Conservation (phyloP, 148 eudicot genomes). For the Rhododendron molle region DNA sequence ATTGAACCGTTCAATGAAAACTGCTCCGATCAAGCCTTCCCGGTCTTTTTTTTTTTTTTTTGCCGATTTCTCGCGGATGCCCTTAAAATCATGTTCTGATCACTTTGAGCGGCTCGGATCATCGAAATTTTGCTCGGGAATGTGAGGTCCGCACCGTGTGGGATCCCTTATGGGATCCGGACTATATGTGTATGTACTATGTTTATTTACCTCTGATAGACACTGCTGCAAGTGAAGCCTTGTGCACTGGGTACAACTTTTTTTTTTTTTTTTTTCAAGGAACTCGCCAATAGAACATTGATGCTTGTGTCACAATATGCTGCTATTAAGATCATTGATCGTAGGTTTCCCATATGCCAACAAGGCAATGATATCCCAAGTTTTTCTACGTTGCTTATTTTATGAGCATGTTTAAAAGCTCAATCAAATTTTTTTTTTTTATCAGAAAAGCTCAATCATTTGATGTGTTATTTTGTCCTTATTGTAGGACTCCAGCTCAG, state of each 20-base stretch:
- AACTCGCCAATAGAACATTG: not conserved
- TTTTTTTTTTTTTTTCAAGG: not conserved
- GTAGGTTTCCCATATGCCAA: not conserved
- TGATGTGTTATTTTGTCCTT: not conserved
- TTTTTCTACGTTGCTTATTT: not conserved
- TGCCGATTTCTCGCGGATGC: too few relatives aligned
- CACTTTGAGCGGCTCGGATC: too few relatives aligned
- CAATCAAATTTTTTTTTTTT: not conserved
- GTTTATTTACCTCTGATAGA: not conserved
- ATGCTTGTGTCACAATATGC: not conserved
- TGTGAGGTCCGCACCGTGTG: too few relatives aligned
- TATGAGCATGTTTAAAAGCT: not conserved
- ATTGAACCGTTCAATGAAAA: too few relatives aligned
- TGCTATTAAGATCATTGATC: not conserved
- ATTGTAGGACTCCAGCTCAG: conserved; percentile 77
- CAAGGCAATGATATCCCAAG: not conserved
- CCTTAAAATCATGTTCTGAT: too few relatives aligned
- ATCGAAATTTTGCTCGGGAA: too few relatives aligned
- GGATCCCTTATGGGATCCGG: too few relatives aligned
- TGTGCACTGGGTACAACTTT: not conserved
- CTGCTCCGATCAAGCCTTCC: too few relatives aligned
- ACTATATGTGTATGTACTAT: not conserved
- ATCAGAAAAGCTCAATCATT: not conserved
- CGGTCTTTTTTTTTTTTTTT: too few relatives aligned
- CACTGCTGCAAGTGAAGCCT: not conserved